Evolutionary conservation across 441 rosid species (phyloP).

Genomic region (Jatropha multifida): DNA sequence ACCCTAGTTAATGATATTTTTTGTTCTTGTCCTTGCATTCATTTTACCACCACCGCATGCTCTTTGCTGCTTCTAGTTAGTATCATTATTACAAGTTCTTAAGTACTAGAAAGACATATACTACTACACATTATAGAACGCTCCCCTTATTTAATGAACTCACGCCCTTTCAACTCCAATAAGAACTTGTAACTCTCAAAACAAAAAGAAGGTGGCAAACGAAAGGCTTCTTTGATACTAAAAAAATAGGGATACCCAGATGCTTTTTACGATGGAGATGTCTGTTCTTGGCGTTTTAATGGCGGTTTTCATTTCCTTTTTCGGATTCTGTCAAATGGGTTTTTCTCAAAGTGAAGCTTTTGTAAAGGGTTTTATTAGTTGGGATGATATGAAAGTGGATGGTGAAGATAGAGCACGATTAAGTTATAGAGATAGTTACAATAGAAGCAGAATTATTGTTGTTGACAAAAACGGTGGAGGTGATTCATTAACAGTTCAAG

Average conservation of each 20-base stretch:
- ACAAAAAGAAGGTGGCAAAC: background rate
- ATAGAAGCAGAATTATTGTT: constrained; percentile 50
- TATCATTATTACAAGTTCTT: background rate
- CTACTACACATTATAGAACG: constrained; percentile 26
- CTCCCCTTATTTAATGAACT: constrained; percentile 38
- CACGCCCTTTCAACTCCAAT: constrained; percentile 29
- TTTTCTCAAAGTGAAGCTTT: constrained; percentile 7
- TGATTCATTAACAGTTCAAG: constrained; percentile 83
- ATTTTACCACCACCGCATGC: constrained; percentile 6
- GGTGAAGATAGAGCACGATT: constrained; percentile 27
- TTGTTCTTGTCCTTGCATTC: constrained; percentile 2
- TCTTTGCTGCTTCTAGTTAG: constrained; percentile 1
- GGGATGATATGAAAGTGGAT: constrained; percentile 74
- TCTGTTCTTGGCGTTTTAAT: constrained; percentile 25
- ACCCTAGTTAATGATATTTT: background rate
- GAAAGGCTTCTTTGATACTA: background rate
- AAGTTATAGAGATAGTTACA: constrained; percentile 30
- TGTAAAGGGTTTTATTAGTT: constrained; percentile 45
- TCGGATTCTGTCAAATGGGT: constrained; percentile 16
- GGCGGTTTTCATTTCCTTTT: constrained; percentile 20
- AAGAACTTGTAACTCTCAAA: constrained; percentile 11
- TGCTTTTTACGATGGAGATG: background rate
- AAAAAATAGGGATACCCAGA: constrained; percentile 1
- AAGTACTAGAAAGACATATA: constrained; percentile 7
- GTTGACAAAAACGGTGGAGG: constrained; percentile 69